These are phyloP conservation scores for Magnolia kwangsiensis DNA, from an alignment of 164 flowering plant species.

Conservation along the genomic window DNA sequence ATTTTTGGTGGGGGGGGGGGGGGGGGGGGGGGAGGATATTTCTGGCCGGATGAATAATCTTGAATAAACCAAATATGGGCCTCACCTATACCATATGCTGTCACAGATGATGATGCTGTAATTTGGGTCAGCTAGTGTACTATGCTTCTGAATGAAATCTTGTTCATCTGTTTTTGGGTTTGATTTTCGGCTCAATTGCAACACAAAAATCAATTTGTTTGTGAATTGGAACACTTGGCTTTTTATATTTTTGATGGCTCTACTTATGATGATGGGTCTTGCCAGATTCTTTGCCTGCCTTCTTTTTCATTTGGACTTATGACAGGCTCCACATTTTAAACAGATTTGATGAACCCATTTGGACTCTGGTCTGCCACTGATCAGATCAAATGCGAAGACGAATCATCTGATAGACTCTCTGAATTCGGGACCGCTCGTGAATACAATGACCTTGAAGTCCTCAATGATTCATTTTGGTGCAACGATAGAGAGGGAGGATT, in stretches of 20 bases:
- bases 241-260: not conserved
- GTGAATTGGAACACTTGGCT: not conserved
- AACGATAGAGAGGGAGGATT: conserved; percentile 59
- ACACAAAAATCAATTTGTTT: not conserved
- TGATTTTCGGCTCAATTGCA: not conserved
- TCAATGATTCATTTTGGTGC: conserved; percentile 54
- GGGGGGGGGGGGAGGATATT: not conserved
- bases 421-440: conserved; percentile 92
- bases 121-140: not conserved
- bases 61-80: not conserved
- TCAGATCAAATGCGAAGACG: conserved; percentile 36
- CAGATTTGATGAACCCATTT: conserved; percentile 86
- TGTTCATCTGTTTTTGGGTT: not conserved
- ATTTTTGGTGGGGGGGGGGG: too few relatives aligned
- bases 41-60: not conserved
- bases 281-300: too few relatives aligned
- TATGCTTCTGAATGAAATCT: not conserved
- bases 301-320: not conserved
- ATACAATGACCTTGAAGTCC: conserved; percentile 65
- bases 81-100: not conserved
- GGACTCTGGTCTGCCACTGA: conserved; percentile 41
- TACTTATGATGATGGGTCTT: not conserved
- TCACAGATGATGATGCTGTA: not conserved
- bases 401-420: conserved; percentile 69
- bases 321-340: not conserved